Evolutionary conservation across 106 monocot genomes (phyloP), one percentile per base, ranked within the genome.

Genomic region (Allium cepa): DNA sequence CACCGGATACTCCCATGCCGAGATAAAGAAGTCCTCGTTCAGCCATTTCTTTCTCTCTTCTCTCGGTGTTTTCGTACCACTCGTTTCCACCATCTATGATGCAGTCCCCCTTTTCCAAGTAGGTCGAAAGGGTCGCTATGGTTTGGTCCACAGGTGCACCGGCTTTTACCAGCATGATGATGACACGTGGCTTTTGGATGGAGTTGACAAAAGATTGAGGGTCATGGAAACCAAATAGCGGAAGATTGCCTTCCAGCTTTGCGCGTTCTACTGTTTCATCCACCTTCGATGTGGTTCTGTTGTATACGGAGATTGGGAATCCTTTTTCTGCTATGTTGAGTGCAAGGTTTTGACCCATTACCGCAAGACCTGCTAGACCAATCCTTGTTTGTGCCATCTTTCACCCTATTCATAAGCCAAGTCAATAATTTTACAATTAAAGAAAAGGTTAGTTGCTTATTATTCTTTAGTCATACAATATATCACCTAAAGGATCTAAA

Each of bases 61-160:
- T 75, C 76, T 83, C 83, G 0, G 83, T 83, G 69, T 83, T 83
- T 56, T 83, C 83, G 2, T 83, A 83, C 83, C 83, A 83, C n/a
- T 83, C 83, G 26, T 83, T 83, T 46, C 83, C 83, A 2, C 83
- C 83, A 48, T 83, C 83, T 18, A 83, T 76, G 64, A 83, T 83
- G 49, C 83, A 83, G 57, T 83, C 83, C 17, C 83, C 83, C 47
- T 71, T 75, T 68, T 83, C 83, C 72, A 83, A 55, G 75, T 69
- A 59, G 36, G 71, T 15, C 0, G 83, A 69, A 26, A 83, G 79
- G 49, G 83, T 79, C 13, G 66, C 62, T 47, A 83, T 83, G 68
- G 83, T 83, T 60, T 83, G 83, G 63, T 83, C 83, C 9, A 83
- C 83, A 15, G 83, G 83, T 27, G 83, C 75, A 51, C 83, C 83